Conservation (phyloP, 441 rosid genomes). For the Bocquillonia castaneifolia region DNA sequence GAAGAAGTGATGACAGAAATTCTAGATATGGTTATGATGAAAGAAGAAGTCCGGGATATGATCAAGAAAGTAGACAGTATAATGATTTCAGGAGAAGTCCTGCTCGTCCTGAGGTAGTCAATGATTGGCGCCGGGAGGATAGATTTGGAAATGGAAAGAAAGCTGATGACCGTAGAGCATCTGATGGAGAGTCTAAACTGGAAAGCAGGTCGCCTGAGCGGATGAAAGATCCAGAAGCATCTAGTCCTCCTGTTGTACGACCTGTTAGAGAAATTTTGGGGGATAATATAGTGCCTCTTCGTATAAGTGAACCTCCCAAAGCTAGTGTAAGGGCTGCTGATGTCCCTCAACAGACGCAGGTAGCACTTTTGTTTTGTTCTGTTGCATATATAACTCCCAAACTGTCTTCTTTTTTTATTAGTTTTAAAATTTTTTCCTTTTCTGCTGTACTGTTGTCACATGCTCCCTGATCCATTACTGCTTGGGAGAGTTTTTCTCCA, state of each 20-base stretch:
- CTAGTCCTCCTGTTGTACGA: conserved; percentile 70
- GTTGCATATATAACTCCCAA: neutral
- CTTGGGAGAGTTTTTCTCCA: neutral
- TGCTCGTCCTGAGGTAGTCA: conserved; percentile 65
- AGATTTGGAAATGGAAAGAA: conserved; percentile 76
- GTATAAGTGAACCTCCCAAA: conserved; percentile 84
- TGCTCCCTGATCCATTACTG: neutral
- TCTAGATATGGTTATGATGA: conserved; percentile 43
- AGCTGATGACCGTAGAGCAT: conserved; percentile 44
- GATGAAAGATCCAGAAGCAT: conserved; percentile 51
- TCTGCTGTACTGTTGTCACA: neutral
- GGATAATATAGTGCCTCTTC: conserved; percentile 75
- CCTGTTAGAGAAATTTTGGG: conserved; percentile 96
- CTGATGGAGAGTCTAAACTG: conserved; percentile 53
- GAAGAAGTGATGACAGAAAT: conserved; percentile 53
- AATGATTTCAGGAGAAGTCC: conserved; percentile 69
- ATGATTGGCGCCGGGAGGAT: conserved; percentile 93
- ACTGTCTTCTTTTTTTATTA: neutral
- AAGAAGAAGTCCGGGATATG: conserved; percentile 74
- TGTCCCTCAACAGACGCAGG: conserved; percentile 54
- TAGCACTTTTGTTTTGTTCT: conserved; percentile 16
- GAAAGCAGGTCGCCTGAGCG: conserved; percentile 78
- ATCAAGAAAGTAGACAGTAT: conserved; percentile 52
- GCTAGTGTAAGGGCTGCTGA: conserved; percentile 48
- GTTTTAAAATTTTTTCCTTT: neutral